phyloP scores from a whole-genome alignment of 768 basidiomycete species.

The Crepidotus variabilis region DNA sequence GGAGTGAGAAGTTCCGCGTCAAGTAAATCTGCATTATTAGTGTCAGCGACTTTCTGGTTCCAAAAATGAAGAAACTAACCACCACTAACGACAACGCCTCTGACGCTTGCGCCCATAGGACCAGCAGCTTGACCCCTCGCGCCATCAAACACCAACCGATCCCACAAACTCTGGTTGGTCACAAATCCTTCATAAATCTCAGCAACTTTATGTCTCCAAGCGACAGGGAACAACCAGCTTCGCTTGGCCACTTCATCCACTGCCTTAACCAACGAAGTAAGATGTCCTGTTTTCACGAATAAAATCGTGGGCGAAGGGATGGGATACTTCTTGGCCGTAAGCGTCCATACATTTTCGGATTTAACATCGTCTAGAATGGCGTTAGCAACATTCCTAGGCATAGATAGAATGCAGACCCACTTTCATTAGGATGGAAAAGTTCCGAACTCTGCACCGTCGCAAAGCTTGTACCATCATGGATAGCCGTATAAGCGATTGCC shows the following conservation, averaged over 20 bases:
- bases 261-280: slow-evolving; percentile 47
- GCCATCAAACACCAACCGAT: slow-evolving; percentile 68
- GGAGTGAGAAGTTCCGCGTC: slow-evolving; percentile 49
- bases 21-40: slow-evolving; percentile 39
- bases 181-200: slow-evolving; percentile 70
- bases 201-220: slow-evolving; percentile 75
- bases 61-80: slow-evolving; percentile 39
- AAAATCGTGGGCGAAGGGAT: slow-evolving; percentile 76
- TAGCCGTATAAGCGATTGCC: slow-evolving; percentile 72
- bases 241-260: slow-evolving; percentile 54
- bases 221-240: slow-evolving; percentile 55
- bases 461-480: slow-evolving; percentile 73
- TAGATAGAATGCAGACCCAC: slow-evolving; percentile 24
- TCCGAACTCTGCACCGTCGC: slow-evolving; percentile 58
- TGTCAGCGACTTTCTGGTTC: slow-evolving; percentile 5
- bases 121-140: slow-evolving; percentile 62
- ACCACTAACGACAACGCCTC: slow-evolving; percentile 69
- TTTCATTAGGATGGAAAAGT: slow-evolving; percentile 40
- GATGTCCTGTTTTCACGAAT: slow-evolving; percentile 66
- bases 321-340: slow-evolving; percentile 38
- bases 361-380: slow-evolving; percentile 8
- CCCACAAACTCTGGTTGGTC: slow-evolving; percentile 81
- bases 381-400: background rate
- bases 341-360: slow-evolving; percentile 7
- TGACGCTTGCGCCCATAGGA: slow-evolving; percentile 54